Conservation (phyloP, 352 stramenopile genomes). For the Phytopythium sindhum region DNA sequence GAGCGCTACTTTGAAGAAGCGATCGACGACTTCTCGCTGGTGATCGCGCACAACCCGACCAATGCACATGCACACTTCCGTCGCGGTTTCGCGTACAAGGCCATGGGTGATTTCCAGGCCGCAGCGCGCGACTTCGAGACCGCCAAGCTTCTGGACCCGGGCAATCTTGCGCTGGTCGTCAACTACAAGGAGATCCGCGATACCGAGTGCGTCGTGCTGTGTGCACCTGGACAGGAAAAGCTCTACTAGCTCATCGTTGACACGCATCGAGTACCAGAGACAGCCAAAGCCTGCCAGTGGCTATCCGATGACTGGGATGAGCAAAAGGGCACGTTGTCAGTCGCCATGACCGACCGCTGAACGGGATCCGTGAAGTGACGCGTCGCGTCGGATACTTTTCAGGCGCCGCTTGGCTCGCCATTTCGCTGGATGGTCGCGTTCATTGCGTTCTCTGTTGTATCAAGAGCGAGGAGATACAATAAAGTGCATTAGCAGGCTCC, state of each 20-base stretch:
- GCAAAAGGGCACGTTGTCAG: neutral
- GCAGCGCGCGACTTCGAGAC: constrained; percentile 72
- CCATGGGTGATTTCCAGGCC: constrained; percentile 46
- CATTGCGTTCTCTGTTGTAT: neutral
- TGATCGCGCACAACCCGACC: constrained; percentile 65
- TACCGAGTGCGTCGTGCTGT: constrained; percentile 72
- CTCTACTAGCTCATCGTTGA: constrained; percentile 15
- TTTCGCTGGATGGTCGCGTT: neutral
- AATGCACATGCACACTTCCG: constrained; percentile 85
- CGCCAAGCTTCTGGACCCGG: constrained; percentile 58
- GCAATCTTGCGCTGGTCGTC: constrained; percentile 64
- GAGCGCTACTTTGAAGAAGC: constrained; percentile 65
- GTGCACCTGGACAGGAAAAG: constrained; percentile 59
- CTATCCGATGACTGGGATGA: neutral
- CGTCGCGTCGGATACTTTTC: constrained; percentile 2
- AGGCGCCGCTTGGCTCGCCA: neutral
- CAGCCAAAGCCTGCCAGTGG: too few relatives aligned
- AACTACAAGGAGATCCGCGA: constrained; percentile 78
- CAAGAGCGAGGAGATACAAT: neutral
- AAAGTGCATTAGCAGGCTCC: neutral
- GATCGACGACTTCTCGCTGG: constrained; percentile 68
- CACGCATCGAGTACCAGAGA: neutral
- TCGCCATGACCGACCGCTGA: neutral
- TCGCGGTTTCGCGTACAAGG: constrained; percentile 70
- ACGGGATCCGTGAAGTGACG: neutral